Evolutionary conservation across 768 basidiomycete species (phyloP), one percentile per base, ranked within the genome.

Genomic region (Guyanaporus albipodus): DNA sequence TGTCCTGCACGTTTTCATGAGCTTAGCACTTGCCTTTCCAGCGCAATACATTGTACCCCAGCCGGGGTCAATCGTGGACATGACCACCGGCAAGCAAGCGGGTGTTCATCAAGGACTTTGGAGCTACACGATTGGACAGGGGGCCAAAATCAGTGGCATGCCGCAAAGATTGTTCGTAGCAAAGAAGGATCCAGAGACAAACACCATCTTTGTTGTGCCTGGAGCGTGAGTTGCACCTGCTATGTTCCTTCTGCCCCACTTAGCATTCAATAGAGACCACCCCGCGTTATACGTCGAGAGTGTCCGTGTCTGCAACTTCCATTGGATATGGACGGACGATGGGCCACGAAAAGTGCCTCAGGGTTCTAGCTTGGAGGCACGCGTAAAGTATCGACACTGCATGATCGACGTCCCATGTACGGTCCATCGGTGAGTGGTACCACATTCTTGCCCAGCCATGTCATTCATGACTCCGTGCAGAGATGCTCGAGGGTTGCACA

Each of bases 91-190:
- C 6, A 69, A 74, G 29, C 62, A 67, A 4, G 38, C 88, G 1
- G 85, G 78, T 1, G 42, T 65, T 33, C 94, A 97, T 58, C 48
- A 71, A 2, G 94, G 94, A 0, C 66, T 93, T 0, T 94, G 90
- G 88, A 76, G 74, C 18, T 92, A 80, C 58, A 95, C 93, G 1
- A 75, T 96, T 36, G 94, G 94, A 2, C 85, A 98, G 63, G 77
- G 81, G 24, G 83, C 86, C 1, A 77, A 78, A 36, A 62, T 95
- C 18, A 60, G 67, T 2, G 89, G 91, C 2, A 70, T 82, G 69
- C 63, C 68, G 1, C 59, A 75, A 40, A 78, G 74, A 58, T 75
- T 85, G 71, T 94, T 83, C 52, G 88, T 96, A 5, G 80, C 80
- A 0, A 63, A 67, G 29, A 98, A 97, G 62, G 82, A 91, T 51